These are phyloP conservation scores for Dendrobium huoshanense DNA, from an alignment of 106 monocot genomes.

Conservation along the genomic window DNA sequence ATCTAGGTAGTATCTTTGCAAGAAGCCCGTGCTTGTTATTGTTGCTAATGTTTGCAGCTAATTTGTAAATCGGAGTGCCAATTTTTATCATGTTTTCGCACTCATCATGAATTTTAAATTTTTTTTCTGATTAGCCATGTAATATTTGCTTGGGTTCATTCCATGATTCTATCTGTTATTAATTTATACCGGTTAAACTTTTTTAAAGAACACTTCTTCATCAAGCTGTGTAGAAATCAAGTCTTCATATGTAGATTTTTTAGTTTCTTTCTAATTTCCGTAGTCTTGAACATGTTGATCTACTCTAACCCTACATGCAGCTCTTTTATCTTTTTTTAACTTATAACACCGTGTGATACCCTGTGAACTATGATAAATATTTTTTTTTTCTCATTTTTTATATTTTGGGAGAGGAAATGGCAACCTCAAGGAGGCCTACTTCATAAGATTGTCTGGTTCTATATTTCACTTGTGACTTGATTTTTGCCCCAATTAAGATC, in stretches of 20 bases:
- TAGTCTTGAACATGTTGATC: no score
- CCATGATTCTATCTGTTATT: background rate
- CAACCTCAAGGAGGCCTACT: background rate
- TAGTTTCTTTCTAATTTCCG: no score
- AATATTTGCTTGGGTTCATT: background rate
- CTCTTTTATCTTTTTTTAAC: no score
- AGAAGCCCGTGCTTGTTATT: background rate
- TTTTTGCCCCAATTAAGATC: background rate
- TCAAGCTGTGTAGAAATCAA: background rate
- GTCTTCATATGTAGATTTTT: background rate
- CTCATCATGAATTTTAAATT: background rate
- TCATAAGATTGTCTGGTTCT: background rate
- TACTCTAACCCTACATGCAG: no score
- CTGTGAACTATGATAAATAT: no score
- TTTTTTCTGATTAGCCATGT: background rate
- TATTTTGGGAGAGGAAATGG: background rate
- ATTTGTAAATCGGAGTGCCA: background rate
- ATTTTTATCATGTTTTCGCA: background rate
- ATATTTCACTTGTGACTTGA: background rate
- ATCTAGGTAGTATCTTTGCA: slow-evolving; percentile 40
- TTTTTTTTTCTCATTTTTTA: no score
- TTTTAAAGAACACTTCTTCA: background rate
- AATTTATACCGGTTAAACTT: background rate
- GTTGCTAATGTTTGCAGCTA: background rate
- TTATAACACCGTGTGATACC: no score